Base-by-base conservation (phyloP, 768 basidiomycete genomes). In the Pisolithus albus region DNA sequence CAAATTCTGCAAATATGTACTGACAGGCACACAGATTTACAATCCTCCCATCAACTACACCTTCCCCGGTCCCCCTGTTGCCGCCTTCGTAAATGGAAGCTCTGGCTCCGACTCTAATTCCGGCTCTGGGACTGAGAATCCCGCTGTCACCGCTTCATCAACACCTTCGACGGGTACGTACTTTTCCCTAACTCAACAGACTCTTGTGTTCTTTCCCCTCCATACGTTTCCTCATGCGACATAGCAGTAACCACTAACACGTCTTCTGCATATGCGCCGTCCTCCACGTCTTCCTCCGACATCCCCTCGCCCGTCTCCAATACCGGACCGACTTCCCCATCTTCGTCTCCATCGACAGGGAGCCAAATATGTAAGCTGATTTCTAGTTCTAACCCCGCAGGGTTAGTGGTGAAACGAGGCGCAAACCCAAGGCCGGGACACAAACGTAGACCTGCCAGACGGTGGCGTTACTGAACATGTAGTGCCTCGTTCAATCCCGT, bases 61-160 rank as follows among this genome's bases (percentile, higher is more conserved):
- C 16, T 82, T 81, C 72, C 81, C 82, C 18, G 82, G 82, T 2
- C 82, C 78, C 8, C 30, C 66, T 11, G 63, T 80, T 13, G 76
- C 78, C 28, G 59, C 69, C 26, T 74, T 80, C 45, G 70, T 74
- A 30, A 52, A 56, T 15, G 52, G 24, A 10, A 47, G 42, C 37
- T 55, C 30, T 38, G 49, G 46, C 23, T 40, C 53, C 39, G 59
- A 59, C 15, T 59, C 63, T 7, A 50, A 51, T 37, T 62, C 66
- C 44, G 54, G 62, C 32, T 52, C 65, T 49, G 61, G 52, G 24
- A 57, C 65, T 4, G 11, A 13, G 26, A 2, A 41, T 21, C 46
- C 56, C 28, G 54, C 46, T 13, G 53, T 58, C 28, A 58, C 64
- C 16, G 15, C 61, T 16, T 42, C 58, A 11, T 19, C 54, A 9